Base-by-base conservation (phyloP, 768 basidiomycete species). In the Lentinula guzmanii region DNA sequence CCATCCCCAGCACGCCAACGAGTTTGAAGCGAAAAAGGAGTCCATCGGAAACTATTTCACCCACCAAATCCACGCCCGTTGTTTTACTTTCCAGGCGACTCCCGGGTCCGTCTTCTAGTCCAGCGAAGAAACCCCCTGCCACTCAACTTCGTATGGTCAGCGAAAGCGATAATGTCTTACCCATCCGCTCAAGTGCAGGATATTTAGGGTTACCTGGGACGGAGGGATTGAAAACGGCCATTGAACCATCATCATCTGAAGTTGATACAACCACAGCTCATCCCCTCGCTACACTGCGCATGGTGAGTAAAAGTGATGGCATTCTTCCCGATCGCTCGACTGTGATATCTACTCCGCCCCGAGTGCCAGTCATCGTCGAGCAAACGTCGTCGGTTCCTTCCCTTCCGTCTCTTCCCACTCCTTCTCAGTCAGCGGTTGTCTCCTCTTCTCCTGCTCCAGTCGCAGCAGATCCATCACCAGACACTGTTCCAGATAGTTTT, bases 1-100 rank as follows among this genome's bases (percentile, higher is more conserved):
- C 16, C 2, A 56, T 35, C 9, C 57, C 57, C 6, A 31, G 48
- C 21, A 31, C 65, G 35, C 45, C 68, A 9, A 64, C 68, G 4
- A 69, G 51, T 41, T 64, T 80, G 45, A 80, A 82, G 64, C 76
- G 79, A 39, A 82, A 81, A 64, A 70, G 79, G 61, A 74, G 71
- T 16, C 62, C 71, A 33, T 62, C 71, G 31, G 75, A 77, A 39
- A 64, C 61, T 48, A 11, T 65, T 39, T 70, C 63, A 24, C 61
- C 61, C 15, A 61, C 52, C 9, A 66, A 61, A n/a, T 28, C 45
- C 41, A 58, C 60, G 4, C 62, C 65, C 5, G 48, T 60, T n/a
- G 59, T 60, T 28, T 16, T 59, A 24, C 58, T 59, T 48, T 48
- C 46, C 18, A 48, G 11, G 46, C 18, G 21, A 24, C 46, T 9